phyloP scores from a whole-genome alignment of 371 early-diverging fungal species.

The Circinella minor region DNA sequence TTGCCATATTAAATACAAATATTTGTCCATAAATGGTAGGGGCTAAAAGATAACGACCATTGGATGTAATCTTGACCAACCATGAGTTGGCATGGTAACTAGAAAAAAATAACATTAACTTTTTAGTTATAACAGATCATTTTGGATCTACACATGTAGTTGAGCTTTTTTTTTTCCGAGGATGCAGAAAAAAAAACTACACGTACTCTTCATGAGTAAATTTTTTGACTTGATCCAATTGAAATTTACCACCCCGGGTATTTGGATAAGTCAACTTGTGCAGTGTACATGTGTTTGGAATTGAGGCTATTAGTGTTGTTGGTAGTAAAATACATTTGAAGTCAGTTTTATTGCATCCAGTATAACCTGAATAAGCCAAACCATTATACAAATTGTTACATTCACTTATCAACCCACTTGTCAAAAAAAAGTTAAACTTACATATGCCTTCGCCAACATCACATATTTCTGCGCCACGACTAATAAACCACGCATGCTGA shows the following conservation, averaged over 20 bases:
- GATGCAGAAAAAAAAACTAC: neutral
- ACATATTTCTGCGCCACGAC: slow-evolving; percentile 88
- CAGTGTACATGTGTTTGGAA: slow-evolving; percentile 81
- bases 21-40: slow-evolving; percentile 89
- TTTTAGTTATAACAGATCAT: neutral
- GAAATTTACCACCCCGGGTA: slow-evolving; percentile 65
- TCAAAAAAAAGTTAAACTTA: slow-evolving; percentile 37
- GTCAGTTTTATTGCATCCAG: too few relatives aligned
- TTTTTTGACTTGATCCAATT: slow-evolving; percentile 70
- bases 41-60: slow-evolving; percentile 85
- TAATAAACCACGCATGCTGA: slow-evolving; percentile 77
- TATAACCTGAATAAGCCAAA: too few relatives aligned
- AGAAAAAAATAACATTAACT: neutral
- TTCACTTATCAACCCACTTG: too few relatives aligned
- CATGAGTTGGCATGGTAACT: slow-evolving; percentile 91
- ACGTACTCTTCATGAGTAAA: slow-evolving; percentile 79
- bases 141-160: too few relatives aligned
- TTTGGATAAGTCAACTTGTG: slow-evolving; percentile 83
- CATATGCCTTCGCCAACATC: slow-evolving; percentile 83
- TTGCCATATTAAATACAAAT: slow-evolving; percentile 77
- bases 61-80: slow-evolving; percentile 85
- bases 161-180: too few relatives aligned
- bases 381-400: too few relatives aligned
- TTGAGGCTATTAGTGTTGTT: slow-evolving; percentile 51
- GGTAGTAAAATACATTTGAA: too few relatives aligned